These are phyloP conservation scores for Paulownia fortunei DNA, from an alignment of 257 asterid species.

Conservation along the genomic window DNA sequence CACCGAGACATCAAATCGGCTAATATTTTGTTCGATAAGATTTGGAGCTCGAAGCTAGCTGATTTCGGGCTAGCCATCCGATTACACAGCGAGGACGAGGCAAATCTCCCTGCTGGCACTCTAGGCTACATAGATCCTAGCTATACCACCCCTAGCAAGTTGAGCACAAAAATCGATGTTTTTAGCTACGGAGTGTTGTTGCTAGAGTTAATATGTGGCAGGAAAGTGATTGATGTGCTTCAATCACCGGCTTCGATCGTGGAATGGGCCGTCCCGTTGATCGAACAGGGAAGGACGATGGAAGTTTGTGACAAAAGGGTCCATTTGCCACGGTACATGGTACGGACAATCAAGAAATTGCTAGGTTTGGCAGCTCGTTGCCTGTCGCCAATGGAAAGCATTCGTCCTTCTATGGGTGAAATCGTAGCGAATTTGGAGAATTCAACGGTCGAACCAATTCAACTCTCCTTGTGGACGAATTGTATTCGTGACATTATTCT, in stretches of 20 bases:
- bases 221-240: conserved; percentile 58
- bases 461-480: conserved; percentile 36
- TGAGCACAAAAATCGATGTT: conserved; percentile 67
- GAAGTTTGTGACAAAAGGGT: conserved; percentile 57
- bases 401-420: conserved; percentile 62
- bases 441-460: conserved; percentile 21
- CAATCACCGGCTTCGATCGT: conserved; percentile 61
- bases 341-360: conserved; percentile 32
- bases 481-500: conserved; percentile 40
- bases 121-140: conserved; percentile 78
- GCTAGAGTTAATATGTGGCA: conserved; percentile 58
- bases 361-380: conserved; percentile 57
- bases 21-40: conserved; percentile 54
- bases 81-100: conserved; percentile 22
- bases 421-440: conserved; percentile 47
- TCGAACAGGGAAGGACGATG: conserved; percentile 33
- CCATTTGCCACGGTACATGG: conserved; percentile 35
- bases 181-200: conserved; percentile 77
- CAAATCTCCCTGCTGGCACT: conserved; percentile 68
- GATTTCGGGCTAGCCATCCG: conserved; percentile 69
- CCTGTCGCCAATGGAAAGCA: conserved; percentile 32
- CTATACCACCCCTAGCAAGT: conserved; percentile 58
- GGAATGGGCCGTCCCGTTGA: conserved; percentile 68
- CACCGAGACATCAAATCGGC: conserved; percentile 79
- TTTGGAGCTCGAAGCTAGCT: conserved; percentile 60